These are phyloP conservation scores for Colletotrichum filicis DNA, from an alignment of 2,329 filamentous ascomycete genomes.

Conservation along the genomic window DNA sequence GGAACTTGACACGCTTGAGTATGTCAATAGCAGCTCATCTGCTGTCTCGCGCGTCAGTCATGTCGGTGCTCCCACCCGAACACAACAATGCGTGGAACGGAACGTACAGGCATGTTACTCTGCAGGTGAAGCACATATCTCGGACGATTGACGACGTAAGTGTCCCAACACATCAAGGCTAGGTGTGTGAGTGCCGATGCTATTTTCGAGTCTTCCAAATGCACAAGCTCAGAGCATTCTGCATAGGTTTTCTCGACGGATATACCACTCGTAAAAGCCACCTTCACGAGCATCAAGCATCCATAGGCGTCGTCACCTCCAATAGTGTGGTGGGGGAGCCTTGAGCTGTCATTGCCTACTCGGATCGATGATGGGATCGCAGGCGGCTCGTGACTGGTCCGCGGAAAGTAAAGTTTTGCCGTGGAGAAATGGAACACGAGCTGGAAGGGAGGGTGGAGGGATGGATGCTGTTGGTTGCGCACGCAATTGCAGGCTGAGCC, in stretches of 20 bases:
- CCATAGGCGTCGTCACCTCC: conserved; percentile 23
- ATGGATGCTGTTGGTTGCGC: conserved; percentile 28
- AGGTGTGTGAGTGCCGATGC: background rate
- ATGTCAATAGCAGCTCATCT: background rate
- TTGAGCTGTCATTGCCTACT: conserved; percentile 16
- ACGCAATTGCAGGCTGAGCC: conserved; percentile 29
- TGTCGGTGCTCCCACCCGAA: conserved; percentile 4
- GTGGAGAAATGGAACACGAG: conserved; percentile 30
- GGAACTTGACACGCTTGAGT: background rate
- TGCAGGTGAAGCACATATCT: background rate
- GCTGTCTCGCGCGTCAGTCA: background rate
- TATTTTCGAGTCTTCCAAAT: background rate
- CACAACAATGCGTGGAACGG: background rate
- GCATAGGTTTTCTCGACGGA: background rate
- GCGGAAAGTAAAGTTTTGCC: conserved; percentile 25
- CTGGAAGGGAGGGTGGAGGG: conserved; percentile 34
- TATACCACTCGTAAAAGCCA: background rate
- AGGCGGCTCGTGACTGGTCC: conserved; percentile 12
- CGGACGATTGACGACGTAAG: background rate
- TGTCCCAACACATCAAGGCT: background rate
- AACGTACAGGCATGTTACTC: background rate
- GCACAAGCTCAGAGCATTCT: background rate
- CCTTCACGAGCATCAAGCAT: background rate
- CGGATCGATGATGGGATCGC: conserved; percentile 20
- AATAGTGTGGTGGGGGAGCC: conserved; percentile 10